Evolutionary conservation across 495 filamentous ascomycete genomes (phyloP), one percentile per base, ranked within the genome.

Genomic region (Amniculicola lignicola): DNA sequence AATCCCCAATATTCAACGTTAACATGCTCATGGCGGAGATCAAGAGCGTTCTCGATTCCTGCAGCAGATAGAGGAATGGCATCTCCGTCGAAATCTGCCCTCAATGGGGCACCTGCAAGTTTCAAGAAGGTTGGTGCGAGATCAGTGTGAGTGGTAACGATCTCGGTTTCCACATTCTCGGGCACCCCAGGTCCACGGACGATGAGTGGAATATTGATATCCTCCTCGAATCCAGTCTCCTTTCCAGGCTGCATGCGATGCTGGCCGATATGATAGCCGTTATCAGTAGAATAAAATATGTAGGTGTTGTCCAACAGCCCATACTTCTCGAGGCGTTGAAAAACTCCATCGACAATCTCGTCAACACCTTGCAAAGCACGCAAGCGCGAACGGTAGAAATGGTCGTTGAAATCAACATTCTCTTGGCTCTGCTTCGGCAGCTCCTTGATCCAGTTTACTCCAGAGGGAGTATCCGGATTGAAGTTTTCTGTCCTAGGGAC

Each of bases 201-300:
- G 21, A 82, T 72, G 4, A 89, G 70, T 0, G 86, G 86, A 0
- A 90, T 78, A 28, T 86, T 83, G 56, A 88, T 83, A 61, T 90
- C 86, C 64, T 87, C 83, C 57, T 88, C 84, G 46, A 80, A 89
- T 0, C 83, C 83, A 49, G 80, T 84, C 27, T 81, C 76, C 69
- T 90, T 90, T 2, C 85, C 86, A 1, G 86, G 84, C 10, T 82
- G 81, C 25, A 88, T 61, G 4, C 86, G 77, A 63, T 90, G 86
- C 57, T 89, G 86, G 21, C 84, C 80, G 46, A 89, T 85, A 57
- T 88, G 84, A 66, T 83, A 89, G 0, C 86, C 86, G 57, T 90
- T 89, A 59, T 89, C 86, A 0, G 80, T 83, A 0, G 84, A 84
- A 64, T 85, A 88, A 44, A 90, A 75, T 39, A 90, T 76, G 53